A percentile compares a stretch with the other conserved stretches of the same genome.
Evolutionary conservation across 2,329 filamentous ascomycete genomes (phyloP).

Genomic region (Lasiodiplodia sp.): DNA sequence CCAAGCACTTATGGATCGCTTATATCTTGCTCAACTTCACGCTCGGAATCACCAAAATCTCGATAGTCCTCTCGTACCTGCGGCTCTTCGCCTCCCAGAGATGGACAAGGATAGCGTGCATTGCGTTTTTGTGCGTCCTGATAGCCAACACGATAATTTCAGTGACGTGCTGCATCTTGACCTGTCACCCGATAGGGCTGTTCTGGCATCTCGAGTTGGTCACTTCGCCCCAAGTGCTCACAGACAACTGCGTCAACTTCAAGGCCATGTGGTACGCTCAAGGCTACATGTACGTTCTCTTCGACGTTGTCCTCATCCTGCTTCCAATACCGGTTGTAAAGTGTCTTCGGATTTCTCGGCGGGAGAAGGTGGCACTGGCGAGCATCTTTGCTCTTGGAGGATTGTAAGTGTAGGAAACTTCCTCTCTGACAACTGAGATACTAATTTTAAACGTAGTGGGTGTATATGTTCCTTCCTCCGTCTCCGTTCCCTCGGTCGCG

Average conservation of each 20-base stretch:
- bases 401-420: constrained; percentile 34
- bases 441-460: constrained; percentile 34
- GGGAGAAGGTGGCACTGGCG: constrained; percentile 41
- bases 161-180: not conserved
- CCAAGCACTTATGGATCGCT: constrained; percentile 9
- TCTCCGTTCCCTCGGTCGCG: constrained; percentile 37
- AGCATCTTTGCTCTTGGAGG: constrained; percentile 44
- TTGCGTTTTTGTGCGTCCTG: constrained; percentile 53
- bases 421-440: too few species aligned
- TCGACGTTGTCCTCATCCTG: constrained; percentile 42
- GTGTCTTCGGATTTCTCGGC: constrained; percentile 38
- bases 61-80: constrained; percentile 62
- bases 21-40: constrained; percentile 57
- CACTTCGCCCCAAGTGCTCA: not conserved
- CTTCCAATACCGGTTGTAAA: constrained; percentile 44
- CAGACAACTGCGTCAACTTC: constrained; percentile 36
- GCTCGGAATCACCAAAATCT: constrained; percentile 62
- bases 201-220: not conserved
- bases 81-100: constrained; percentile 61
- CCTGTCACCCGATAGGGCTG: not conserved
- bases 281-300: constrained; percentile 43
- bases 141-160: constrained; percentile 34
- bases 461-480: constrained; percentile 44
- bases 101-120: constrained; percentile 56
- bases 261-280: constrained; percentile 42